phyloP scores from a whole-genome alignment of 1,284 basidiomycete species.

The Heterobasidion parviporum region DNA sequence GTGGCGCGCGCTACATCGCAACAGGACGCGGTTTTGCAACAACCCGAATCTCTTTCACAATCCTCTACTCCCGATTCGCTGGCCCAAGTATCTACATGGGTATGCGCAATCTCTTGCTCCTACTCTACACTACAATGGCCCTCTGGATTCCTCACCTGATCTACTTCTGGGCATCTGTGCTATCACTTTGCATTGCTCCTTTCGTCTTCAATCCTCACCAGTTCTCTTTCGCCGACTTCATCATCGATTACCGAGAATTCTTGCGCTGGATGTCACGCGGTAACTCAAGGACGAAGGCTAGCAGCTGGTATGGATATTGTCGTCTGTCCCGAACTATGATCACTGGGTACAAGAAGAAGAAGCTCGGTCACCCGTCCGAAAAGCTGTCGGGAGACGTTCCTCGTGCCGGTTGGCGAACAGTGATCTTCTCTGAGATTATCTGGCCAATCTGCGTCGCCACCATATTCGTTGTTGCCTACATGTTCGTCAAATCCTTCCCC shows the following conservation, averaged over 20 bases:
- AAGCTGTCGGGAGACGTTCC: conserved; percentile 90
- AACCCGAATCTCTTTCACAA: conserved; percentile 88
- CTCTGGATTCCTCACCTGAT: conserved; percentile 92
- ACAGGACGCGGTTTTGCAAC: conserved; percentile 97
- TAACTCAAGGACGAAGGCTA: conserved; percentile 90
- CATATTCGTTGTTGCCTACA: conserved; percentile 82
- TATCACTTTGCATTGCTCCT: conserved; percentile 88
- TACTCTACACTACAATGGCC: conserved; percentile 84
- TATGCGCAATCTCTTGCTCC: conserved; percentile 82
- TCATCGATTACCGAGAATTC: conserved; percentile 97
- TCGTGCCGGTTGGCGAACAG: conserved; percentile 80
- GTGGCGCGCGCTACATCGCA: conserved; percentile 94
- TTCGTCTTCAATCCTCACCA: conserved; percentile 99
- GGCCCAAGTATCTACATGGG: conserved; percentile 98
- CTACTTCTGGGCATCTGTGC: conserved; percentile 94
- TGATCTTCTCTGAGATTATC: conserved; percentile 82
- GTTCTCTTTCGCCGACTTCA: conserved; percentile 91
- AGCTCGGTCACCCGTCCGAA: conserved; percentile 91
- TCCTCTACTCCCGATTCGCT: conserved; percentile 94
- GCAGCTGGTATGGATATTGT: conserved; percentile 98
- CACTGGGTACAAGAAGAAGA: conserved; percentile 98
- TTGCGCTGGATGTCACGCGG: conserved; percentile 96
- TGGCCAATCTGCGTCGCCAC: conserved; percentile 74
- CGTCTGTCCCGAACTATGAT: conserved; percentile 92
- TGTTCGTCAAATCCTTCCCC: conserved; percentile 87